A percentile compares a stretch with the other conserved stretches of the same genome.
Conservation (phyloP, 768 basidiomycete genomes). For the Mycena galericulata region DNA sequence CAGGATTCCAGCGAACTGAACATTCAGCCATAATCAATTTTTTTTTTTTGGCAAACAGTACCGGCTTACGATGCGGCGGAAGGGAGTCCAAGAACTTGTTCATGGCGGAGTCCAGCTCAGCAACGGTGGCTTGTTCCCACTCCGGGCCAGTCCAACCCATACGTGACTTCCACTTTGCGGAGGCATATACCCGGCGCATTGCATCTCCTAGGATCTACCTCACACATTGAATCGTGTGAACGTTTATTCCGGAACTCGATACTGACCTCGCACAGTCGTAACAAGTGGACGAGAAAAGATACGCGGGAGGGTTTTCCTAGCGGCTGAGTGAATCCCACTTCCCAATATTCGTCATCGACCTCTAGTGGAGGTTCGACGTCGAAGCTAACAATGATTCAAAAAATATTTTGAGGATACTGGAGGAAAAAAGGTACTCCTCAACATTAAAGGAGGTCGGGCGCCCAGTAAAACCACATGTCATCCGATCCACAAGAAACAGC, state of each 20-base stretch:
- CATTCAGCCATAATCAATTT: too few relatives aligned
- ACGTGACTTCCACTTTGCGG: conserved; percentile 52
- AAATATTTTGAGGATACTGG: neutral
- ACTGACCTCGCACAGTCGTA: conserved; percentile 56
- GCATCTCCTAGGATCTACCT: conserved; percentile 25
- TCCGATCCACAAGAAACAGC: conserved; percentile 46
- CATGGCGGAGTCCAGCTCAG: conserved; percentile 63
- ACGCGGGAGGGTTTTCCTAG: conserved; percentile 50
- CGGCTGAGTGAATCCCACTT: conserved; percentile 61
- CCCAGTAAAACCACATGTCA: conserved; percentile 54
- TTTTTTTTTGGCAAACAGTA: too few relatives aligned
- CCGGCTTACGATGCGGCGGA: conserved; percentile 54
- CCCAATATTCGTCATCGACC: conserved; percentile 69
- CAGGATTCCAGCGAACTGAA: conserved; percentile 52
- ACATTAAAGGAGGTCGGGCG: conserved; percentile 65
- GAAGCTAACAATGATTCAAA: conserved; percentile 49
- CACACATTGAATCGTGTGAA: neutral
- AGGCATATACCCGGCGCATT: conserved; percentile 28
- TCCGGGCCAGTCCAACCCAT: conserved; percentile 49
- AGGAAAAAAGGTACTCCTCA: conserved; percentile 54
- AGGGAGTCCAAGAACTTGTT: conserved; percentile 64
- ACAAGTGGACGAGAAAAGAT: conserved; percentile 50
- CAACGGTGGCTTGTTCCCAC: conserved; percentile 58
- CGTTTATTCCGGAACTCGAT: neutral
- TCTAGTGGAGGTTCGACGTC: conserved; percentile 66